phyloP scores from a whole-genome alignment of 257 asterid genomes.

The Petrea volubilis region DNA sequence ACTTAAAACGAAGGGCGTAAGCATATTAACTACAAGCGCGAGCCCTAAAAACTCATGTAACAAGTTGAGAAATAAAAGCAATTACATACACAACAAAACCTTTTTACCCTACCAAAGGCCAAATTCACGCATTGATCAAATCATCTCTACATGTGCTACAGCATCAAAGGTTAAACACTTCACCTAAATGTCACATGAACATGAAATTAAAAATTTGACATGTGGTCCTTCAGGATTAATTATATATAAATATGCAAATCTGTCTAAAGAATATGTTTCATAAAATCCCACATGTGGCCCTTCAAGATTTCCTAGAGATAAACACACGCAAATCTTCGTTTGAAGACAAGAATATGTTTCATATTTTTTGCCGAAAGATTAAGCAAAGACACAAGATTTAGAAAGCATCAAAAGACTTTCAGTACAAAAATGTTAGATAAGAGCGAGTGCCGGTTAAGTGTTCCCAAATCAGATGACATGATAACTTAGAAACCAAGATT shows the following conservation, averaged over 20 bases:
- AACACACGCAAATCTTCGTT: not conserved
- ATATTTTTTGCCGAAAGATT: constrained; percentile 13
- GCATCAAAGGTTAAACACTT: not conserved
- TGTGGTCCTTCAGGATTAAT: not conserved
- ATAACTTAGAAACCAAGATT: not conserved
- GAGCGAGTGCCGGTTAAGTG: not conserved
- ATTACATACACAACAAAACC: not conserved
- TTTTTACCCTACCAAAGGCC: constrained; percentile 7
- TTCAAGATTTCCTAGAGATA: not conserved
- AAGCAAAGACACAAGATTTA: not conserved
- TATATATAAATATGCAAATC: no score
- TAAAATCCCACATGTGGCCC: not conserved
- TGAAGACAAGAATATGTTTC: not conserved
- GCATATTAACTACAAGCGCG: not conserved
- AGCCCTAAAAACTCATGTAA: not conserved
- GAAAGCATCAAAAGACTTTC: no score
- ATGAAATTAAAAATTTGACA: not conserved
- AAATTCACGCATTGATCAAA: not conserved
- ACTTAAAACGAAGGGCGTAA: not conserved
- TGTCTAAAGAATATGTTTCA: no score
- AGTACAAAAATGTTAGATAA: not conserved
- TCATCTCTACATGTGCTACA: constrained; percentile 25
- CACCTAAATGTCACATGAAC: constrained; percentile 27
- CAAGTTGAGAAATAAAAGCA: not conserved
- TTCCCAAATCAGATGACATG: constrained; percentile 1